Evolutionary conservation across 441 rosid species (phyloP).

Genomic region (Francoa sonchifolia): DNA sequence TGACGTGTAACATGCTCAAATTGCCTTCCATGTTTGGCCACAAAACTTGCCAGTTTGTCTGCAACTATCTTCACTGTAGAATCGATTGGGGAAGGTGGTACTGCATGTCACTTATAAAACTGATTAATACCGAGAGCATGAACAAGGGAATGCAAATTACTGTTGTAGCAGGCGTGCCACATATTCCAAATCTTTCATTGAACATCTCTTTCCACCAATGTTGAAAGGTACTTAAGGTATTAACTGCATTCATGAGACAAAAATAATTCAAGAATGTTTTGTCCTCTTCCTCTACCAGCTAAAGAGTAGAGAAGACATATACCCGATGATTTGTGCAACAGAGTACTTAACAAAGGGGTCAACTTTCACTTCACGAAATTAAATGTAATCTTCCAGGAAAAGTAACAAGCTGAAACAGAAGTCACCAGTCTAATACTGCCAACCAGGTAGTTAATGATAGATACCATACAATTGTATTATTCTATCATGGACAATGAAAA

Average conservation of each 20-base stretch:
- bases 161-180: conserved; percentile 87
- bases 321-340: conserved; percentile 10
- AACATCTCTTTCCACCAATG: conserved; percentile 88
- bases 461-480: too few species aligned
- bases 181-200: conserved; percentile 83
- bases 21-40: conserved; percentile 93
- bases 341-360: conserved; percentile 6
- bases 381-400: conserved; percentile 1
- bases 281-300: conserved; percentile 28
- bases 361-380: conserved; percentile 9
- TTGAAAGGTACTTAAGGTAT: conserved; percentile 63
- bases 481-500: too few species aligned
- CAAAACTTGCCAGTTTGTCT: conserved; percentile 92
- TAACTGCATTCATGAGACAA: conserved; percentile 96
- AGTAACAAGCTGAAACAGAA: too few species aligned
- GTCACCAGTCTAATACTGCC: too few species aligned
- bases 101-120: conserved; percentile 99
- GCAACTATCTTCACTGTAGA: conserved; percentile 93
- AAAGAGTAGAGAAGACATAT: conserved; percentile 25
- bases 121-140: conserved; percentile 94
- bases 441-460: too few species aligned
- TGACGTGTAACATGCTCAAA: conserved; percentile 83
- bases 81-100: conserved; percentile 73
- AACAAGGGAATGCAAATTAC: conserved; percentile 92
- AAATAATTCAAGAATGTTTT: conserved; percentile 60